Evolutionary conservation across 2,329 filamentous ascomycete genomes (phyloP).

Genomic region (Fusarium beomiforme): DNA sequence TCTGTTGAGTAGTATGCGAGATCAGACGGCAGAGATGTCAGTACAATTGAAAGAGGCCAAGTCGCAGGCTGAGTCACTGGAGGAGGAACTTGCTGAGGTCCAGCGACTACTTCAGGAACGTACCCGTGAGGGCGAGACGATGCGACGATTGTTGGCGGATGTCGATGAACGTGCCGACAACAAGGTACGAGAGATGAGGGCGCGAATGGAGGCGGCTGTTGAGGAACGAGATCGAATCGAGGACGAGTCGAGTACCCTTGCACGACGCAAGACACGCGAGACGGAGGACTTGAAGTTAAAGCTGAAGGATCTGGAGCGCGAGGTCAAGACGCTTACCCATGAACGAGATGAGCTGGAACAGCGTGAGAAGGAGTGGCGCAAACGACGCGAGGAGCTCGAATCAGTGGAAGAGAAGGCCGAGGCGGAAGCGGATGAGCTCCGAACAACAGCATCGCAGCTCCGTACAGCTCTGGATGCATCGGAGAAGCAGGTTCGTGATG

Average conservation of each 20-base stretch:
- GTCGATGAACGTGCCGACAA: slow-evolving; percentile 84
- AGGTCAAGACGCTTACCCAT: slow-evolving; percentile 74
- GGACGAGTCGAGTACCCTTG: slow-evolving; percentile 84
- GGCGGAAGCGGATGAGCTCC: slow-evolving; percentile 80
- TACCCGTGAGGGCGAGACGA: slow-evolving; percentile 91
- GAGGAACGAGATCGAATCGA: slow-evolving; percentile 94
- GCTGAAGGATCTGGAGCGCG: slow-evolving; percentile 83
- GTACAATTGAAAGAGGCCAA: slow-evolving; percentile 92
- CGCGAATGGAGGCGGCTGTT: slow-evolving; percentile 87
- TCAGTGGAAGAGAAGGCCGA: slow-evolving; percentile 72
- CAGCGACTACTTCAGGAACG: slow-evolving; percentile 88
- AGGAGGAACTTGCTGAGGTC: slow-evolving; percentile 91
- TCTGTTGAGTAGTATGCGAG: slow-evolving; percentile 89
- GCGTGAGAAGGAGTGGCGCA: slow-evolving; percentile 78
- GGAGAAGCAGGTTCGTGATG: slow-evolving; percentile 83
- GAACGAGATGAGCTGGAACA: slow-evolving; percentile 83
- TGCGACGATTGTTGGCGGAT: slow-evolving; percentile 88
- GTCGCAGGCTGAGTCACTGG: slow-evolving; percentile 82
- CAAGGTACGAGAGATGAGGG: slow-evolving; percentile 87
- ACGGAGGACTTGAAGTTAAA: slow-evolving; percentile 85
- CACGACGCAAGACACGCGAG: slow-evolving; percentile 81
- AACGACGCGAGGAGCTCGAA: slow-evolving; percentile 80
- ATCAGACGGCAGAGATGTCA: slow-evolving; percentile 87
- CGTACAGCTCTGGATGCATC: slow-evolving; percentile 85
- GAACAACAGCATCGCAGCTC: slow-evolving; percentile 79